These are phyloP conservation scores for Spongiforma sp. DNA, from an alignment of 1,284 basidiomycete species.

Conservation along the genomic window DNA sequence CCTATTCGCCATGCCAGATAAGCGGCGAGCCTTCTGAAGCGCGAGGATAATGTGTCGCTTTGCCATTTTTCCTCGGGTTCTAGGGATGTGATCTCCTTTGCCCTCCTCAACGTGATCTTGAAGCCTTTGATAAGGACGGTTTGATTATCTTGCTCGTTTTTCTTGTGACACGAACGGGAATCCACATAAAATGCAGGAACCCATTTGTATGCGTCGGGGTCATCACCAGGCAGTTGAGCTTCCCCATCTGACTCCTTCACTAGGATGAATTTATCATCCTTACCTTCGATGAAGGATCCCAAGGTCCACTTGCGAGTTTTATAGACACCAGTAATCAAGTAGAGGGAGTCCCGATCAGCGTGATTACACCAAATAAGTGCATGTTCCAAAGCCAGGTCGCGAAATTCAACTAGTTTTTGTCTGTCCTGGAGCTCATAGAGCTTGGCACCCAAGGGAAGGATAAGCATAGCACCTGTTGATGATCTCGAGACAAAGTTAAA, in stretches of 20 bases:
- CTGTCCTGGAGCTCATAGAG: neutral
- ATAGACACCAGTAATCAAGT: neutral
- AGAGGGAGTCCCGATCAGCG: neutral
- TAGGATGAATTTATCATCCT: too few relatives aligned
- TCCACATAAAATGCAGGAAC: neutral
- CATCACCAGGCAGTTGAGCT: too few relatives aligned
- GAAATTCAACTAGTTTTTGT: neutral
- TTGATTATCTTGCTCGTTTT: neutral
- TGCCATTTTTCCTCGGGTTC: too few relatives aligned
- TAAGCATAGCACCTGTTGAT: neutral
- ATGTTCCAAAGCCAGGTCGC: neutral
- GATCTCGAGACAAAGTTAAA: neutral
- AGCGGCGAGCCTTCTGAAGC: too few relatives aligned
- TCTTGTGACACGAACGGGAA: neutral
- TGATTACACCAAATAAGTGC: neutral
- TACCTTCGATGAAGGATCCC: neutral
- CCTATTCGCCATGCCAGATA: neutral
- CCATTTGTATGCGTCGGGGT: neutral
- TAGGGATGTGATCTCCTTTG: neutral
- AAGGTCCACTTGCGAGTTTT: neutral
- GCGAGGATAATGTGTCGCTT: too few relatives aligned
- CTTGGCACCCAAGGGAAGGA: neutral
- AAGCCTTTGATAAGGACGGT: neutral
- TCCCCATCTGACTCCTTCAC: too few relatives aligned
- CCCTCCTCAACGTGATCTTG: neutral